phyloP scores from a whole-genome alignment of 2,329 filamentous ascomycete species.

The Botrytis hyacinthi region DNA sequence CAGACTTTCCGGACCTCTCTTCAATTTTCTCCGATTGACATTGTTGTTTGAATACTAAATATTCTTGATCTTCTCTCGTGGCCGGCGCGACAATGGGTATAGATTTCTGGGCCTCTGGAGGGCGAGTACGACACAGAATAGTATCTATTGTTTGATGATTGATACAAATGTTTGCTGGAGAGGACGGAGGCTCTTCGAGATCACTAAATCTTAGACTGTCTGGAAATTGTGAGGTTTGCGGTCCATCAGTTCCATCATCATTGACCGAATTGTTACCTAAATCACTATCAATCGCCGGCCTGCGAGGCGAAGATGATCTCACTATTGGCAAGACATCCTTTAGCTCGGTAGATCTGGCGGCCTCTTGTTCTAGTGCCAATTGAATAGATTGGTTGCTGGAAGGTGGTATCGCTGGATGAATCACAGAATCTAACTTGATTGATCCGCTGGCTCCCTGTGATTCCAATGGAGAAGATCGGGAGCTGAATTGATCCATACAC shows the following conservation, averaged over 20 bases:
- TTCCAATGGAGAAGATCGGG: slow-evolving; percentile 17
- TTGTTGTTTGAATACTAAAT: background rate
- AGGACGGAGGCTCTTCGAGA: slow-evolving; percentile 23
- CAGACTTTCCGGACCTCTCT: background rate
- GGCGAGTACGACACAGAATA: slow-evolving; percentile 24
- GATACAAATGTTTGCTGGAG: slow-evolving; percentile 25
- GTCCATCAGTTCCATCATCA: background rate
- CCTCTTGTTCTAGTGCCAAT: background rate
- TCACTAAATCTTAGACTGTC: background rate
- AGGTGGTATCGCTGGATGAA: background rate
- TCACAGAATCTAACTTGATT: background rate
- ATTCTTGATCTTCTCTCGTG: background rate
- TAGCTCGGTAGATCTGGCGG: background rate
- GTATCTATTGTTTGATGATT: slow-evolving; percentile 29
- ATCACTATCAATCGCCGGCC: background rate
- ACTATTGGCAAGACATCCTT: background rate
- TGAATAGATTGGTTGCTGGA: background rate
- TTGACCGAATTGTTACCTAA: background rate
- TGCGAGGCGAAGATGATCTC: background rate
- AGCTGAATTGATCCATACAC: slow-evolving; percentile 31
- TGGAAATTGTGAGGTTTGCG: background rate
- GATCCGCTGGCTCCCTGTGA: background rate
- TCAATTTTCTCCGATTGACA: background rate
- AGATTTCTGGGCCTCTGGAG: background rate
- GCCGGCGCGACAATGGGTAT: background rate